Conservation (phyloP, 2,329 filamentous ascomycete species). For the Zelopaecilomyces penicillatus region DNA sequence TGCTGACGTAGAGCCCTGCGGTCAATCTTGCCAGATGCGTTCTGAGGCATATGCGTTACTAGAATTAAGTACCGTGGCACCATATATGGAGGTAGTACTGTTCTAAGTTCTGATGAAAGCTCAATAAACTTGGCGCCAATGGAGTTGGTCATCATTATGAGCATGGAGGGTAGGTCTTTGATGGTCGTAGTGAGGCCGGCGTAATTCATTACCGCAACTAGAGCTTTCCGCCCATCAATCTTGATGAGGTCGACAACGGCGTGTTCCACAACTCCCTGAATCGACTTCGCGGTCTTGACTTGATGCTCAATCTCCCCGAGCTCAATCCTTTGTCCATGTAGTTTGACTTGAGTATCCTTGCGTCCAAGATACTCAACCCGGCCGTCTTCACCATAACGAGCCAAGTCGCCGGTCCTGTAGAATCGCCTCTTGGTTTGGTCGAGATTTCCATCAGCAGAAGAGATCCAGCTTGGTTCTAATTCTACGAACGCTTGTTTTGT, state of each 20-base stretch:
- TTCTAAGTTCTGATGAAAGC: no score
- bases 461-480: no score
- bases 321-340: slow-evolving; percentile 48
- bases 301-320: slow-evolving; percentile 20
- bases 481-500: no score
- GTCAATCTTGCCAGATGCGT: neutral
- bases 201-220: no score
- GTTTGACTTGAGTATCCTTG: slow-evolving; percentile 49
- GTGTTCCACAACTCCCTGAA: neutral
- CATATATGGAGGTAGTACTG: slow-evolving; percentile 26
- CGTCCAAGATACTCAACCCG: slow-evolving; percentile 37
- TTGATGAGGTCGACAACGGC: neutral
- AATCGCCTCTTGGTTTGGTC: slow-evolving; percentile 8
- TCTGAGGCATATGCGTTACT: slow-evolving; percentile 25
- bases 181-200: neutral
- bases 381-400: slow-evolving; percentile 29
- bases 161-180: neutral
- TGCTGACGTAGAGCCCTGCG: slow-evolving; percentile 1
- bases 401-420: slow-evolving; percentile 42
- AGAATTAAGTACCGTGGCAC: slow-evolving; percentile 31
- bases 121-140: neutral
- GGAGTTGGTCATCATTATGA: neutral
- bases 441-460: no score
- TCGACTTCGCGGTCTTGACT: neutral
- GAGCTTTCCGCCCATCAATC: no score